These are phyloP conservation scores for Xylogone sp. DNA, from an alignment of 2,329 filamentous ascomycete species.

Conservation along the genomic window DNA sequence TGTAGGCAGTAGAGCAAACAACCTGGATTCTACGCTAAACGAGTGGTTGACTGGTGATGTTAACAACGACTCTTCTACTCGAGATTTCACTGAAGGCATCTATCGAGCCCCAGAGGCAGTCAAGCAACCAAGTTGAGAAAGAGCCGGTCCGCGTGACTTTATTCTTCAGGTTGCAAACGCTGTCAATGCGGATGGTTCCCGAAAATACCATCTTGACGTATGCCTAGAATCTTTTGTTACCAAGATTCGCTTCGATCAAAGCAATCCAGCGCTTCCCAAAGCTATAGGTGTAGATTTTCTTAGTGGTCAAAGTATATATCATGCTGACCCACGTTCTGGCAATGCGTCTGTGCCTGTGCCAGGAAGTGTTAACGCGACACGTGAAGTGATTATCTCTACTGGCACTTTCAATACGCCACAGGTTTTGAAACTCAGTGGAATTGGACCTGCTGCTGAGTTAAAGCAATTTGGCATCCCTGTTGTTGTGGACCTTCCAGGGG, in stretches of 20 bases:
- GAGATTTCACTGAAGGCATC: slow-evolving; percentile 9
- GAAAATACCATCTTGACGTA: slow-evolving; percentile 17
- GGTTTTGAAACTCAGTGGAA: slow-evolving; percentile 42
- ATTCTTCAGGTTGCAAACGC: slow-evolving; percentile 18
- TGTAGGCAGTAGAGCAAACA: slow-evolving; percentile 9
- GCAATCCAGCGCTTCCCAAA: slow-evolving; percentile 25
- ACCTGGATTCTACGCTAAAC: slow-evolving; percentile 7
- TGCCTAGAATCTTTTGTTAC: slow-evolving; percentile 30
- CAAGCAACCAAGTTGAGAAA: slow-evolving; percentile 10
- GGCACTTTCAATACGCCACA: slow-evolving; percentile 44
- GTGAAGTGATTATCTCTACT: slow-evolving; percentile 45
- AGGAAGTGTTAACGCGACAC: slow-evolving; percentile 29
- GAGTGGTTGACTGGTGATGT: slow-evolving; percentile 10
- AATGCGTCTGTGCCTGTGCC: slow-evolving; percentile 15
- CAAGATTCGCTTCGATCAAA: slow-evolving; percentile 34
- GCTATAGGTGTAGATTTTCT: slow-evolving; percentile 40
- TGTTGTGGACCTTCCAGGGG: slow-evolving; percentile 54
- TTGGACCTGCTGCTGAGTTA: slow-evolving; percentile 39
- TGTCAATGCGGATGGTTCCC: slow-evolving; percentile 10
- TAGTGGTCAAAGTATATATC: slow-evolving; percentile 37
- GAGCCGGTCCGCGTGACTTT: slow-evolving; percentile 18
- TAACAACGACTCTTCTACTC: slow-evolving; percentile 7
- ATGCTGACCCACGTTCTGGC: slow-evolving; percentile 35
- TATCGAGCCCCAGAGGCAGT: slow-evolving; percentile 16
- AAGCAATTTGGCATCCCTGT: slow-evolving; percentile 43